These are phyloP conservation scores for Spencermartinsiella europaea DNA, from an alignment of 805 yeast genomes.

Conservation along the genomic window DNA sequence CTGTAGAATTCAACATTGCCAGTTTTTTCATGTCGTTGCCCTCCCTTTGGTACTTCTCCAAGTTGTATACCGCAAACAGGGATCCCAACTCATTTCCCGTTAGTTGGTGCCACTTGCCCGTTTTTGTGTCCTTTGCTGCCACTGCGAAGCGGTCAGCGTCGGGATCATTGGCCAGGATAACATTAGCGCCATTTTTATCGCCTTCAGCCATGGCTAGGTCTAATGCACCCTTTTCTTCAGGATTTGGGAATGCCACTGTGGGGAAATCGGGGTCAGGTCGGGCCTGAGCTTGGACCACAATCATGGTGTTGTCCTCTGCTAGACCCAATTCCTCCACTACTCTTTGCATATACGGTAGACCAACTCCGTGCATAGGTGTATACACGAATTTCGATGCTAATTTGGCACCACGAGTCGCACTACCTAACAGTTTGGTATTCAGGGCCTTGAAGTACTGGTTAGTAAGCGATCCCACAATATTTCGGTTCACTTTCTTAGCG, in stretches of 20 bases:
- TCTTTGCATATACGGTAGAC: conserved; percentile 52
- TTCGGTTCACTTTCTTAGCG: conserved; percentile 38
- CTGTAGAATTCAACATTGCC: conserved; percentile 80
- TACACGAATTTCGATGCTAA: conserved; percentile 43
- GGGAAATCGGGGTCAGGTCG: conserved; percentile 80
- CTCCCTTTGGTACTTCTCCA: conserved; percentile 32
- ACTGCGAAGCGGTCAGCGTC: conserved; percentile 93
- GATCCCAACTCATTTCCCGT: conserved; percentile 91
- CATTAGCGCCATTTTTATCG: conserved; percentile 39
- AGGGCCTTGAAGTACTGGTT: conserved; percentile 15
- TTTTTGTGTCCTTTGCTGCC: conserved; percentile 48
- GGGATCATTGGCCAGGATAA: conserved; percentile 90
- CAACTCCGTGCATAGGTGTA: conserved; percentile 97
- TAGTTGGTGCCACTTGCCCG: conserved; percentile 63
- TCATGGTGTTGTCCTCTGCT: conserved; percentile 29
- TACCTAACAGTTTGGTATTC: conserved; percentile 5
- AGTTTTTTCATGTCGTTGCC: conserved; percentile 27
- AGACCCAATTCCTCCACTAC: conserved; percentile 38
- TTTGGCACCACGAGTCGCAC: neutral
- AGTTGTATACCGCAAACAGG: conserved; percentile 65
- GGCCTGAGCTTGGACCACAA: conserved; percentile 58
- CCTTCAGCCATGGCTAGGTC: conserved; percentile 65
- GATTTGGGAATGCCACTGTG: conserved; percentile 88
- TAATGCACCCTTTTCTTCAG: conserved; percentile 92
- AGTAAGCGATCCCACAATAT: conserved; percentile 20